Evolutionary conservation across 2,329 filamentous ascomycete genomes (phyloP), one percentile per base, ranked within the genome.

Genomic region (Fusarium pseudoanthophilum): DNA sequence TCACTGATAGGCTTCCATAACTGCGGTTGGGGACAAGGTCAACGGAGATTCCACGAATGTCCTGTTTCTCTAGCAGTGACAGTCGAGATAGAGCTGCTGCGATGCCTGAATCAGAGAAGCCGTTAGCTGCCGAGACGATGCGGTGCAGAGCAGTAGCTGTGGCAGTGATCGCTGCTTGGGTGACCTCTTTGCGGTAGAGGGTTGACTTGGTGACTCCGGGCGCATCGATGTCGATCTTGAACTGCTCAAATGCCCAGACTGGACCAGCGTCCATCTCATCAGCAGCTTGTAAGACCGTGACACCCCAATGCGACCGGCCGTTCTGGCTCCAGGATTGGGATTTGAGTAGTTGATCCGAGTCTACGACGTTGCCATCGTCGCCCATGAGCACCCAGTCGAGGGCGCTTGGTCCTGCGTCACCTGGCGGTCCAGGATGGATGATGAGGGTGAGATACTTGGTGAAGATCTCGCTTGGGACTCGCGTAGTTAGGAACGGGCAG

Each of bases 161-260:
- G 16, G 71, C 69, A 28, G 49, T 42, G 18, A 73, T 55, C 5
- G 71, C 69, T 6, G 60, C 69, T 48, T 57, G 53, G 4, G 71
- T 73, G 21, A 73, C 49, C 5, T 40, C 45, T 26, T 60, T 62
- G 40, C 71, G 53, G 28, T 73, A 73, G 2, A 73, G 66, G 16
- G 48, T 73, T 42, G 71, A 68, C 42, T 73, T 73, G 10, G 69
- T 73, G 16, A 46, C 48, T 18, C 70, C 58, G 4, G 66, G 58
- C 1, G 62, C 52, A 30, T 73, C 61, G 7, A 73, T 73, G 21
- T 70, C 37, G n/a, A 73, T 36, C 21, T 63, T 49, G 48, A 73
- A 73, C 9, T 73, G 71, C 9, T 73, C 69, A 32, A 73, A 73
- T 5, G 71, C 71, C 71, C 71, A 73, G 2, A 73, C 67, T 21